Conservation (phyloP, 176 grass and related monocot species). For the Oryza rufipogon region DNA sequence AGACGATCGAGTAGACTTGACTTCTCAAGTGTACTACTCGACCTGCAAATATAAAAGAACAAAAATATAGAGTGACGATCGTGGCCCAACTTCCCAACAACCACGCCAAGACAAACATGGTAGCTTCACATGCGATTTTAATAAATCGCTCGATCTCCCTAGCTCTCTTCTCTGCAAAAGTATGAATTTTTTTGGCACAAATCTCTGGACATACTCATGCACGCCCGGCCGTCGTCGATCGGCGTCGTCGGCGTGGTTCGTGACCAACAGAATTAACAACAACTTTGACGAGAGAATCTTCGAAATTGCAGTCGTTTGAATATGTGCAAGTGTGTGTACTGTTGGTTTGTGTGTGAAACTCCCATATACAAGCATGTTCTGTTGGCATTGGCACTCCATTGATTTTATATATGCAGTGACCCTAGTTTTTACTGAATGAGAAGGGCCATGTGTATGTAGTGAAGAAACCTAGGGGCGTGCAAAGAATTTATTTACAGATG, state of each 20-base stretch:
- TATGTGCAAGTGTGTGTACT: background rate
- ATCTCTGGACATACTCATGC: background rate
- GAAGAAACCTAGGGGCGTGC: background rate
- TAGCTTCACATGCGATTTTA: constrained; percentile 16
- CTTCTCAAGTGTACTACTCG: background rate
- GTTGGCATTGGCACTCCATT: background rate
- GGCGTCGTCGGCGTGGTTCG: background rate
- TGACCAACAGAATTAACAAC: background rate
- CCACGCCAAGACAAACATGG: background rate
- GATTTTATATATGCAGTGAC: background rate
- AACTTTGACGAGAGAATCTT: constrained; percentile 6
- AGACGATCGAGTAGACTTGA: background rate
- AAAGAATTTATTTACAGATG: background rate
- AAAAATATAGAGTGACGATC: background rate
- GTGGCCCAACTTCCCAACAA: background rate
- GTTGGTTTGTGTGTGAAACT: background rate
- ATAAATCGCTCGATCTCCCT: background rate
- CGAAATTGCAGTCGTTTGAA: background rate
- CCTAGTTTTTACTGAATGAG: background rate
- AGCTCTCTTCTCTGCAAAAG: background rate
- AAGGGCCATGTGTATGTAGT: background rate
- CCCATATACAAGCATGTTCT: background rate
- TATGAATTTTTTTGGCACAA: background rate
- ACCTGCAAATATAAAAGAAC: background rate
- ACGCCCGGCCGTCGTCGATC: background rate